Conservation (phyloP, 306 rosid genomes). For the Dryas octopetala region DNA sequence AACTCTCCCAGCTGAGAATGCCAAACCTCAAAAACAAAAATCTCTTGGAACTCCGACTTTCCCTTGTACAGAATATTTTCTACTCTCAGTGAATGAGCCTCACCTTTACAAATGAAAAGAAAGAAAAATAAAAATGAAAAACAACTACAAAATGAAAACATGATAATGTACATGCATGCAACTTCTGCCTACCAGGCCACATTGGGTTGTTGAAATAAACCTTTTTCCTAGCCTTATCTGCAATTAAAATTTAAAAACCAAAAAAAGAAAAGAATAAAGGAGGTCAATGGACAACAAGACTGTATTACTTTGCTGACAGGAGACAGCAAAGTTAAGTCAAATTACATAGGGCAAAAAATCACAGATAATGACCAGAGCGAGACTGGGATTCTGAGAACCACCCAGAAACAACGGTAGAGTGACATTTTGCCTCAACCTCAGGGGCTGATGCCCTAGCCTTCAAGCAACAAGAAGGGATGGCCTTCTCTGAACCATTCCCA, state of each 20-base stretch:
- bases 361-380: conserved; percentile 68
- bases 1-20: conserved; percentile 30
- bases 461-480: conserved; percentile 87
- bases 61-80: conserved; percentile 66
- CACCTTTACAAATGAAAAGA: conserved; percentile 51
- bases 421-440: conserved; percentile 75
- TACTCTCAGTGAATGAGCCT: conserved; percentile 84
- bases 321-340: not conserved
- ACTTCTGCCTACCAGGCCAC: conserved; percentile 82
- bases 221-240: conserved; percentile 52
- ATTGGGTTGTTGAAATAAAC: conserved; percentile 93
- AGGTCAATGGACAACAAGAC: conserved; percentile 7
- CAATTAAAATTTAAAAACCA: conserved; percentile 7
- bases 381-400: conserved; percentile 90
- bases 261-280: conserved; percentile 3
- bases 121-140: conserved; percentile 11
- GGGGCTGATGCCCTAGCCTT: conserved; percentile 77
- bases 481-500: conserved; percentile 50
- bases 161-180: not conserved
- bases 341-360: conserved; percentile 16
- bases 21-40: conserved; percentile 85
- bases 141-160: conserved; percentile 1
- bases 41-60: conserved; percentile 85
- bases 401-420: conserved; percentile 97
- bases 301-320: not conserved